Conservation (phyloP, 2,329 filamentous ascomycete genomes). For the Pleomassaria siparia region DNA sequence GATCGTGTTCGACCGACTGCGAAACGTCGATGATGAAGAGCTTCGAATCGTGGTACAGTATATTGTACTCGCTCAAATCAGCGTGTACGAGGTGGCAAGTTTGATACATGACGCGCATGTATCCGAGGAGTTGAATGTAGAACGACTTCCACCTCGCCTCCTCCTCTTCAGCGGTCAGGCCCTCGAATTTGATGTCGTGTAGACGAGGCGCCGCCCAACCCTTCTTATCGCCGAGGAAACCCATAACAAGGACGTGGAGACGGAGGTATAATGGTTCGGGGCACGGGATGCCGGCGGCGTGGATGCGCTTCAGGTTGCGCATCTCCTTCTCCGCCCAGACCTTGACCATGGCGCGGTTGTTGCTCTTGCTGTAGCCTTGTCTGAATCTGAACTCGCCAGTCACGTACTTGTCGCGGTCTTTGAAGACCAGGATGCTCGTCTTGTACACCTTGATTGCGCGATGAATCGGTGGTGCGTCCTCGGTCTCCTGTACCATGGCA, state of each 20-base stretch:
- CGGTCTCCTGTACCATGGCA: conserved; percentile 65
- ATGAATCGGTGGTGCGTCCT: conserved; percentile 56
- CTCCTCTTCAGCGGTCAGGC: conserved; percentile 57
- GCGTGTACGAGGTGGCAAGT: conserved; percentile 90
- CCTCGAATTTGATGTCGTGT: conserved; percentile 76
- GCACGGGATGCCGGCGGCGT: conserved; percentile 82
- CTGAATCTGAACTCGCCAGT: conserved; percentile 92
- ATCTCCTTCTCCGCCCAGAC: conserved; percentile 99
- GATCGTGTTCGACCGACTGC: conserved; percentile 95
- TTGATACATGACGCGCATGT: conserved; percentile 94
- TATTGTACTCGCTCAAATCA: conserved; percentile 97
- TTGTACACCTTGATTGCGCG: conserved; percentile 99
- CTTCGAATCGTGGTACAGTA: conserved; percentile 79
- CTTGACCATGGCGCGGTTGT: conserved; percentile 96
- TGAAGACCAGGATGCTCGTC: conserved; percentile 95
- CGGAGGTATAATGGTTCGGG: conserved; percentile 88
- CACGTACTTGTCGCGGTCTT: conserved; percentile 95
- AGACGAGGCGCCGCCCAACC: conserved; percentile 87
- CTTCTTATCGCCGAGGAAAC: conserved; percentile 82
- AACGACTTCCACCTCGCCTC: conserved; percentile 74
- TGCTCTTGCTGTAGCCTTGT: conserved; percentile 88
- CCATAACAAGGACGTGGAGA: conserved; percentile 94
- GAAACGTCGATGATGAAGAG: conserved; percentile 97
- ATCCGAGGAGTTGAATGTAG: conserved; percentile 79
- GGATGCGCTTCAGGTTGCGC: conserved; percentile 83